phyloP scores from a whole-genome alignment of 1,284 basidiomycete species.

The Leucoagaricus sp. region DNA sequence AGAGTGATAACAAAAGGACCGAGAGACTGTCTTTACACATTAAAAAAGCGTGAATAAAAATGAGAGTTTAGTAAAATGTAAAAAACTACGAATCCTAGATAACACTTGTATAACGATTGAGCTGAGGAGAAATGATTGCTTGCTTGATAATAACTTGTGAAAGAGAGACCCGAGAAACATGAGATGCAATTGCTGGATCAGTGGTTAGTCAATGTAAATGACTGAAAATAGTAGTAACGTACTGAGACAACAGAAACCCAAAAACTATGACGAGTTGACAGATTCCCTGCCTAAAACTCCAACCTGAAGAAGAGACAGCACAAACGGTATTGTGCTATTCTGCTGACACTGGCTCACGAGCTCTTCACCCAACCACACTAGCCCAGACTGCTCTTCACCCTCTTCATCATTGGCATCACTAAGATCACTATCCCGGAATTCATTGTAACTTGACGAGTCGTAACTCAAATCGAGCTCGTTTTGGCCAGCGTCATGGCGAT shows the following conservation, averaged over 20 bases:
- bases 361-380: conserved; percentile 67
- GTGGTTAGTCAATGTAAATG: neutral
- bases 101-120: conserved; percentile 11
- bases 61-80: neutral
- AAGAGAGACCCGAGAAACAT: conserved; percentile 6
- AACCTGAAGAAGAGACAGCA: conserved; percentile 56
- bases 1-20: conserved; percentile 2
- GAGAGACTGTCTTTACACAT: neutral
- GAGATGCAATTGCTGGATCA: neutral
- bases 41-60: conserved; percentile 1
- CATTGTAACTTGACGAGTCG: conserved; percentile 28
- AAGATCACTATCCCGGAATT: conserved; percentile 36
- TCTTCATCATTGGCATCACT: conserved; percentile 30
- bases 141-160: conserved; percentile 8
- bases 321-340: conserved; percentile 65
- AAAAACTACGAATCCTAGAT: conserved; percentile 5
- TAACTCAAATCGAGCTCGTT: conserved; percentile 53
- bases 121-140: neutral
- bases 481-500: conserved; percentile 60
- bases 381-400: conserved; percentile 35
- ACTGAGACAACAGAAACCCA: conserved; percentile 12
- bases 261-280: conserved; percentile 13
- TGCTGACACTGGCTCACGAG: conserved; percentile 69
- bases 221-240: neutral
- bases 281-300: conserved; percentile 24